Percentiles rank a stretch among this genome's conserved stretches.
These are phyloP conservation scores for Dipodascopsis tothii DNA, from an alignment of 805 yeast species.

Conservation along the genomic window DNA sequence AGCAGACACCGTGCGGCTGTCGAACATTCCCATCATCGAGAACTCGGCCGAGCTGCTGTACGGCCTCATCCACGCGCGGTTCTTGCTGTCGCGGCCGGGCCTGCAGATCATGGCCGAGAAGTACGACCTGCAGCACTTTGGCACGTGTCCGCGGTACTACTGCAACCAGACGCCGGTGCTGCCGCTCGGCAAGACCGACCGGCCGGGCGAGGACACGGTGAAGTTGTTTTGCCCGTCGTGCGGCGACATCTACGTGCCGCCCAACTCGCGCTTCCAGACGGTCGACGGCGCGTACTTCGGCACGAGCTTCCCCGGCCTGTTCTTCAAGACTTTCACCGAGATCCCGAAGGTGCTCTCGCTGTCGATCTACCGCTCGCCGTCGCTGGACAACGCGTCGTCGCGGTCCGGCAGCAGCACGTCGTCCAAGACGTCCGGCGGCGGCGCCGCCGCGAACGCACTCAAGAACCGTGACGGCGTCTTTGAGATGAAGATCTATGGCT, in stretches of 20 bases:
- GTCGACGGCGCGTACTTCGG: conserved; percentile 97
- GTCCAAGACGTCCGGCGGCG: neutral
- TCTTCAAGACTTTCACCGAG: conserved; percentile 86
- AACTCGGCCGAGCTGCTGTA: conserved; percentile 87
- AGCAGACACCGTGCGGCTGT: conserved; percentile 44
- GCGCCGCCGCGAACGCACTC: neutral
- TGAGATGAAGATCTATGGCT: conserved; percentile 80
- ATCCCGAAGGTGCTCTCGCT: conserved; percentile 30
- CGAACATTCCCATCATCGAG: conserved; percentile 68
- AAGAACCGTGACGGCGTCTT: conserved; percentile 27
- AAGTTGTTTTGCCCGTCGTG: conserved; percentile 92
- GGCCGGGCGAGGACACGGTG: conserved; percentile 87
- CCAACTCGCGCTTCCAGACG: conserved; percentile 74
- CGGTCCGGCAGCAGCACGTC: neutral
- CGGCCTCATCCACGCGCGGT: conserved; percentile 91
- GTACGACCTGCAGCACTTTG: conserved; percentile 81
- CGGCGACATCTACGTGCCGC: conserved; percentile 81
- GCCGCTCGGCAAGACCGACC: conserved; percentile 87
- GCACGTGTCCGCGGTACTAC: conserved; percentile 79
- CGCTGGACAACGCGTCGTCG: neutral
- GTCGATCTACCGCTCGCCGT: neutral
- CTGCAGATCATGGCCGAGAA: conserved; percentile 80
- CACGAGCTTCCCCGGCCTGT: conserved; percentile 87
- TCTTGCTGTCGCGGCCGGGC: conserved; percentile 81
- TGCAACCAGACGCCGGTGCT: conserved; percentile 86